Evolutionary conservation across 345 rosid genomes (phyloP), one percentile per base, ranked within the genome.

Genomic region (Citrus hindsii): DNA sequence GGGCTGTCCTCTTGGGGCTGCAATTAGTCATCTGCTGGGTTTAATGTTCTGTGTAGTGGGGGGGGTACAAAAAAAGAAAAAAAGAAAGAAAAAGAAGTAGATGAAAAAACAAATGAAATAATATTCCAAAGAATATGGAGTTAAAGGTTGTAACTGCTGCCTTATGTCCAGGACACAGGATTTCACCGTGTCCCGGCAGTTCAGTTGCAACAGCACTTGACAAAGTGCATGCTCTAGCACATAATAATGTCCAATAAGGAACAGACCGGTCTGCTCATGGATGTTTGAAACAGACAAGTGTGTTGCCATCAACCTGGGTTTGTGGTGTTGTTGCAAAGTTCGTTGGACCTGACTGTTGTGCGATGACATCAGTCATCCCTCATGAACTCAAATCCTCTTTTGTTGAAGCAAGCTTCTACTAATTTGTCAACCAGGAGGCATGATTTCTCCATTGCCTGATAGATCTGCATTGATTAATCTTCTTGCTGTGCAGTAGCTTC

Each of bases 1-100:
- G 74, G 79, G 66, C 24, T 68, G 42, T 40, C 35, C 70, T 78
- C 76, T 35, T n/a, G 32, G 24, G 35, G 69, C 33, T 71, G 53
- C 27, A 24, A 69, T 78, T 4, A 38, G 28, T 67, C 21, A 19
- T 61, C 55, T 74, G 82, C 61, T 14, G 5, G 58, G 19, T 22
- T 76, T 76, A 25, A 60, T 66, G 69, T 35, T 58, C 19, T 61
- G 60, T 76, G 61, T 69, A 48, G 48, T 33, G 60, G 33, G 8
- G 27, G 32, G 30, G 5, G 28, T 9, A 2, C 3, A 40, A 9
- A 40, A 40, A 9, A 40, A 9, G 12, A 40, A 40, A 40, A 33
- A 1, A 35, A 28, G 3, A 28, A 27, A 62, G 42, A 53, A 46
- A 38, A 32, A 58, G 7, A 13, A 35, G 28, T 38, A 35, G 30